Percentiles rank a stretch among this genome's conserved stretches.
These are phyloP conservation scores for Leishmania gerbilli DNA, from an alignment of 208 protist species.

Conservation along the genomic window DNA sequence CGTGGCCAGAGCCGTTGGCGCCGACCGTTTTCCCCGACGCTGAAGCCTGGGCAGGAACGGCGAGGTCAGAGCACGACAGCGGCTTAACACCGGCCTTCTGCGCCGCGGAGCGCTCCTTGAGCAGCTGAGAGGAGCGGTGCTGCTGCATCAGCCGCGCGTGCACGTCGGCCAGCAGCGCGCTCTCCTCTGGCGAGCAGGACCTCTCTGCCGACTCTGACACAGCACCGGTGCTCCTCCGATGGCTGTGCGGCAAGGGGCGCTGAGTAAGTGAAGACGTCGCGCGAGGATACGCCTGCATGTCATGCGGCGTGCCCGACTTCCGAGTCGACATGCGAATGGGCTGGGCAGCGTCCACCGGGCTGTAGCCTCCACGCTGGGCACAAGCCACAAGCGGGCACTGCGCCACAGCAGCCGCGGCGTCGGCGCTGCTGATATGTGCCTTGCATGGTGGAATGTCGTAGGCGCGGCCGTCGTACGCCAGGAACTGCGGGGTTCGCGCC, in stretches of 20 bases:
- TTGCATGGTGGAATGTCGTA: conserved; percentile 39
- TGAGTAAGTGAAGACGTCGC: neutral
- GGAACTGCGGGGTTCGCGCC: conserved; percentile 26
- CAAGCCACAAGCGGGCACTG: neutral
- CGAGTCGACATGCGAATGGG: neutral
- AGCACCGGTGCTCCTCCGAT: neutral
- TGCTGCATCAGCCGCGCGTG: conserved; percentile 20
- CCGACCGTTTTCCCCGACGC: neutral
- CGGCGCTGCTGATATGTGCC: conserved; percentile 8
- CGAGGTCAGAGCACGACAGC: neutral
- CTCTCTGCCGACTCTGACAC: neutral
- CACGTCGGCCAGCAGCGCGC: conserved; percentile 20
- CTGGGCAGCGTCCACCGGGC: neutral
- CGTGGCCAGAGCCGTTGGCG: neutral
- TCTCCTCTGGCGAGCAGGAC: conserved; percentile 19
- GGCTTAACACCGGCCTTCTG: neutral
- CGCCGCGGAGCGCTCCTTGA: neutral
- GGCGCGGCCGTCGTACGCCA: conserved; percentile 50
- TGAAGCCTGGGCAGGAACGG: neutral
- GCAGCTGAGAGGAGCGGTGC: conserved; percentile 7
- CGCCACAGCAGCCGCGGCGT: neutral
- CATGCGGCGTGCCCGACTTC: neutral
- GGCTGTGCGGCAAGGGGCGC: neutral
- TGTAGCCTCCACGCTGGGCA: neutral
- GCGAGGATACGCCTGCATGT: neutral